Percentiles rank a stretch among this genome's conserved stretches.
Evolutionary conservation across 495 filamentous ascomycete genomes (phyloP).

Genomic region (Hypoxylon trugodes): DNA sequence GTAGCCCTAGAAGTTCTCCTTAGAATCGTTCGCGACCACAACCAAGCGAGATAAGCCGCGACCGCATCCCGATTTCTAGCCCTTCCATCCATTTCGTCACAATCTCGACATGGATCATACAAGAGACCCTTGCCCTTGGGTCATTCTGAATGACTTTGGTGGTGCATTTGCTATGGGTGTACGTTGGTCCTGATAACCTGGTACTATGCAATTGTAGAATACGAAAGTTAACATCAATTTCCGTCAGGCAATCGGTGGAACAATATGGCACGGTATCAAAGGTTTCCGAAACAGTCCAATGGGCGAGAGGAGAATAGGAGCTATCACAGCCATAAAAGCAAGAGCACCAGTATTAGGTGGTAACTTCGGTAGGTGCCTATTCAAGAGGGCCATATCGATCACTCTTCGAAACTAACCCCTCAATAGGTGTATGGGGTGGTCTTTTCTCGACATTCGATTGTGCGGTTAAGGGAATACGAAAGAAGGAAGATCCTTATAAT

Average conservation of each 20-base stretch:
- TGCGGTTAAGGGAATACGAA: slow-evolving; percentile 92
- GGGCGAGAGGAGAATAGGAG: slow-evolving; percentile 94
- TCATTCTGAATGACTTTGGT: slow-evolving; percentile 94
- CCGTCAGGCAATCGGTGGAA: slow-evolving; percentile 82
- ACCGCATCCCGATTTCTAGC: neutral
- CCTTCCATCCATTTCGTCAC: neutral
- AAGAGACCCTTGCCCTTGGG: slow-evolving; percentile 94
- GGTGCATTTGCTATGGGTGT: slow-evolving; percentile 98
- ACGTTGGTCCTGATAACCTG: slow-evolving; percentile 50
- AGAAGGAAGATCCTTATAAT: slow-evolving; percentile 98
- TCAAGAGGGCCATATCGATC: neutral
- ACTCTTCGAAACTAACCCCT: neutral
- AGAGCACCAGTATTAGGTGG: slow-evolving; percentile 94
- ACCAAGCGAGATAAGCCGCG: neutral
- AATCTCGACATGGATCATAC: slow-evolving; percentile 73
- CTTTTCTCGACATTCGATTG: slow-evolving; percentile 95
- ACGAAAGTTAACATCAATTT: slow-evolving; percentile 10
- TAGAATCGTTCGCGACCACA: neutral
- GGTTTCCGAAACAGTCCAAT: slow-evolving; percentile 89
- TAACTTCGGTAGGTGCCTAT: slow-evolving; percentile 75
- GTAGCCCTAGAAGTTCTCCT: neutral
- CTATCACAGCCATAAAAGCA: slow-evolving; percentile 96
- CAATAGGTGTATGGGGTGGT: slow-evolving; percentile 81
- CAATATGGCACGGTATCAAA: slow-evolving; percentile 98
- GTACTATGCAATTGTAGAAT: neutral